Evolutionary conservation across 257 asterid genomes (phyloP), one percentile per base, ranked within the genome.

Genomic region (Capsicum pubescens): DNA sequence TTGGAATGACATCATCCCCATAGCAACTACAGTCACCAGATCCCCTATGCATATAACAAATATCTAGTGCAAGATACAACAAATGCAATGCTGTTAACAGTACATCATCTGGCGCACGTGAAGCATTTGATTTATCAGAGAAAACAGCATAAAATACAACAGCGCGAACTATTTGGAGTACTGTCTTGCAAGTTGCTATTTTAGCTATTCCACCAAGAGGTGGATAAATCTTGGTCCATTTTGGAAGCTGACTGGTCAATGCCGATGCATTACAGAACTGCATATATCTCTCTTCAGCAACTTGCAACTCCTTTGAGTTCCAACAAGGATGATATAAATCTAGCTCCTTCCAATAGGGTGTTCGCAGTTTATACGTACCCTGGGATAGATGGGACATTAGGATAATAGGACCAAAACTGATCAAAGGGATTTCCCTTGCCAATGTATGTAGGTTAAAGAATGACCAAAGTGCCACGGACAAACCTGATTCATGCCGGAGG

Each of bases 401-500:
- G 84, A 54, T 77, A 26, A 54, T 15, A 54, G 5, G 64, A 77
- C 64, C 35, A 83, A 26, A 60, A 69, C 19, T 48, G 16, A 64
- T 55, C 70, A 57, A 16, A 67, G 6, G 17, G 56, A 63, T 32
- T 81, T 55, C 77, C 14, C 44, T 11, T 42, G 60, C 9, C 56
- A 59, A 59, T 54, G 44, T 44, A 59, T 55, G 39, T 17, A 52
- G 50, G 39, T 63, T 60, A 72, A 52, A 55, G 50, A 79, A 46
- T 39, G 66, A 32, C 14, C n/a, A 13, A 19, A 80, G 42, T 63
- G 32, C 81, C 84, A 81, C 79, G 86, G 58, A 66, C 88, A 86
- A 86, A 97, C 99, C 99, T 97, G 99, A 63, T 92, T 91, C 94
- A 93, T 92, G 90, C 98, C 97, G 68, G 97, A 94, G 84, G 99